Evolutionary conservation across 2,329 filamentous ascomycete species (phyloP).

Genomic region (Alternaria arbusti): DNA sequence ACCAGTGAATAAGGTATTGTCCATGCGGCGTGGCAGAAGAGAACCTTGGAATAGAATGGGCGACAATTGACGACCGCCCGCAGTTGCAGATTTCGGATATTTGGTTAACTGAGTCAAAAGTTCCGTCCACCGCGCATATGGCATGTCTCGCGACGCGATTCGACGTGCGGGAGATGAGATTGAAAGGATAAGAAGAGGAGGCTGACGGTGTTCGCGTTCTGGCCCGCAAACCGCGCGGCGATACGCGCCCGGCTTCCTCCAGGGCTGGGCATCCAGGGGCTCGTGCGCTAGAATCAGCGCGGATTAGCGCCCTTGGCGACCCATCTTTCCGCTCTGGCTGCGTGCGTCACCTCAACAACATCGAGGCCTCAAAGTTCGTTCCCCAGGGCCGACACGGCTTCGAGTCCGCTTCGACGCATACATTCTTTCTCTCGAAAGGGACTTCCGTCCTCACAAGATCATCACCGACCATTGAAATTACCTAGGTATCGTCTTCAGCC

Average conservation of each 20-base stretch:
- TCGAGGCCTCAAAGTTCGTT: background rate
- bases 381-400: background rate
- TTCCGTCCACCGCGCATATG: background rate
- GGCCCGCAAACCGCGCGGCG: background rate
- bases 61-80: background rate
- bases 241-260: background rate
- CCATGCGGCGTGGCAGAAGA: background rate
- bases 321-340: background rate
- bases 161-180: background rate
- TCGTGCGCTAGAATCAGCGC: background rate
- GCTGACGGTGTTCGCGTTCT: background rate
- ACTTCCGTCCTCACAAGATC: background rate
- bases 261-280: background rate
- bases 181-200: background rate
- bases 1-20: background rate
- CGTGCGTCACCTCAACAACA: background rate
- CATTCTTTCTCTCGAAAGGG: background rate
- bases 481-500: background rate
- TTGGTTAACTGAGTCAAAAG: rapidly evolving
- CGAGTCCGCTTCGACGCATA: background rate
- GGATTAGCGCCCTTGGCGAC: background rate
- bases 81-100: background rate
- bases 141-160: background rate
- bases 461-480: background rate
- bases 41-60: no score